Evolutionary conservation across 306 rosid genomes (phyloP), one percentile per base, ranked within the genome.

Genomic region (Quercus wislizeni): DNA sequence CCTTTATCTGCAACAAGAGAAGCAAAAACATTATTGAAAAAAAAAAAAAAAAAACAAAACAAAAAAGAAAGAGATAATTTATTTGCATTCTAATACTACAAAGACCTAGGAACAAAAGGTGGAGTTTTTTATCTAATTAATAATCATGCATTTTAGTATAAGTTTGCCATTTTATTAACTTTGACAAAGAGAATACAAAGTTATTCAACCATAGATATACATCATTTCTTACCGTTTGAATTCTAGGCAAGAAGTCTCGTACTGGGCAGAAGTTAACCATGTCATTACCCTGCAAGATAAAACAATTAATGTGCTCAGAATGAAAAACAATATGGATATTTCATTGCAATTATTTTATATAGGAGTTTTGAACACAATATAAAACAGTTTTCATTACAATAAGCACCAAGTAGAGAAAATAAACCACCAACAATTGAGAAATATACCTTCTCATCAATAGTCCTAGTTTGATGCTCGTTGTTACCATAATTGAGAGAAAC

Each of bases 211-310:
- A 38, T 38, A 0, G 0, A 38, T 38, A 6, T 38, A 38, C 43
- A 38, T 38, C 43, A 38, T 38, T 46, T 35, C 17, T 21, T 74
- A 90, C 94, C 92, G 83, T 78, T 63, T 81, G 76, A 74, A 90
- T 82, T 19, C 78, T 68, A 18, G 89, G 86, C 23, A 86, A 58
- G 78, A 81, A 87, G 13, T 81, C 87, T 58, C 58, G 78, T 31
- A 91, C 91, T 0, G 94, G 94, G 63, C 75, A 88, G 72, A 85
- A 91, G 71, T 75, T 57, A 69, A 85, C 83, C 61, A 78, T 75
- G 35, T 83, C 81, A n/a, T 88, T 86, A 61, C 94, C 90, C 94
- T 90, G 58, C 4, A 79, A 82, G 18, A 21, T 7, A 17, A 27
- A 57, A 78, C 12, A 28, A 38, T 28, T 23, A 49, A 49, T 49